phyloP scores from a whole-genome alignment of 2,329 filamentous ascomycete species.

The Colletotrichum cereale region DNA sequence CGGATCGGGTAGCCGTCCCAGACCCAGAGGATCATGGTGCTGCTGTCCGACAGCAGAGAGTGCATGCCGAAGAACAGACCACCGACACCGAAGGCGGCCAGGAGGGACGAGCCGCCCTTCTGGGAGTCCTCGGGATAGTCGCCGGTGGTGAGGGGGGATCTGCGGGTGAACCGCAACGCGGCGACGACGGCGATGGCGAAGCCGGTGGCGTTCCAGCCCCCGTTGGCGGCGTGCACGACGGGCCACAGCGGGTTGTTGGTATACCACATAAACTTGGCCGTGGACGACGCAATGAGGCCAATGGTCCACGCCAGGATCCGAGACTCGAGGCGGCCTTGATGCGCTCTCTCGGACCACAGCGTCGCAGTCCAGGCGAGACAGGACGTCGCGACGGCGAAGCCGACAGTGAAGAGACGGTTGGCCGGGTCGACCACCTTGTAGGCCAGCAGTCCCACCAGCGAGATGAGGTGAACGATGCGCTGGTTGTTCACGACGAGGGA shows the following conservation, averaged over 20 bases:
- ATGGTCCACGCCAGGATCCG: conserved; percentile 84
- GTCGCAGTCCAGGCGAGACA: conserved; percentile 88
- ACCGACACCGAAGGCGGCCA: conserved; percentile 83
- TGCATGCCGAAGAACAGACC: conserved; percentile 91
- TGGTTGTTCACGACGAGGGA: conserved; percentile 76
- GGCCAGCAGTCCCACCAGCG: conserved; percentile 81
- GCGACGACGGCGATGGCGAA: conserved; percentile 82
- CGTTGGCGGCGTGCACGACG: conserved; percentile 88
- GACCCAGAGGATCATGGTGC: conserved; percentile 98
- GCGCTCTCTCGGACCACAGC: conserved; percentile 81
- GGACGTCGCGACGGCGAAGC: conserved; percentile 83
- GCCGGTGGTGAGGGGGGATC: conserved; percentile 62
- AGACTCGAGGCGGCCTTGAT: conserved; percentile 82
- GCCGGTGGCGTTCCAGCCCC: conserved; percentile 91
- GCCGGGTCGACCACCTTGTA: conserved; percentile 82
- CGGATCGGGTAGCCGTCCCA: conserved; percentile 96
- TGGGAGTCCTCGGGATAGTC: conserved; percentile 47
- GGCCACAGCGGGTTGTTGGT: conserved; percentile 99
- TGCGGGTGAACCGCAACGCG: conserved; percentile 80
- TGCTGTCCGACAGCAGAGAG: conserved; percentile 93
- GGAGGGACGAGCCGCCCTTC: conserved; percentile 73
- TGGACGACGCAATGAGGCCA: conserved; percentile 85
- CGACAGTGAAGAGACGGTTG: conserved; percentile 82
- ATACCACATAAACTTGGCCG: conserved; percentile 91
- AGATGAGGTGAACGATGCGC: conserved; percentile 79